phyloP scores from a whole-genome alignment of 2,329 filamentous ascomycete genomes.

The Exophiala mesophila region DNA sequence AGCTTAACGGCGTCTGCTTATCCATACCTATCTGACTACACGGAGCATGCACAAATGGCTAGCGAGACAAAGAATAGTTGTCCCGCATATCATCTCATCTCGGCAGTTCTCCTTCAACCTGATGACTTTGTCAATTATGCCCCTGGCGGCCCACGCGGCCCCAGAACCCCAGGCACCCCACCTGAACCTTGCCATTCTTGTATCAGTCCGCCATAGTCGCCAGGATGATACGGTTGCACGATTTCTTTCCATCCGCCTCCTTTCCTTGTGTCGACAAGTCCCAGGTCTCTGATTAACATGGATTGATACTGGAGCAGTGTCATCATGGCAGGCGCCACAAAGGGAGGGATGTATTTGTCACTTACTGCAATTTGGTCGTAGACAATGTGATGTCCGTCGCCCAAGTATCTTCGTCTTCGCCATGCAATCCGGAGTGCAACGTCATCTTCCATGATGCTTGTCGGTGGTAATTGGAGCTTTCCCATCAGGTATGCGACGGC shows the following conservation, averaged over 20 bases:
- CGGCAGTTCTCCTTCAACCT: background rate
- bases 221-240: background rate
- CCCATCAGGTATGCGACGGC: background rate
- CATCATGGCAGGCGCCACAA: too few species aligned
- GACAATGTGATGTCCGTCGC: background rate
- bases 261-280: background rate
- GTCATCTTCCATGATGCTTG: background rate
- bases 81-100: too few species aligned
- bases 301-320: background rate
- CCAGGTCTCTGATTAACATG: background rate
- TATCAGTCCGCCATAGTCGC: background rate
- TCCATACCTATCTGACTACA: too few species aligned
- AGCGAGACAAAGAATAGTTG: too few species aligned
- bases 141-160: too few species aligned
- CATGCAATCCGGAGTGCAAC: background rate
- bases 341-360: too few species aligned
- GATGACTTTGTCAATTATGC: too few species aligned
- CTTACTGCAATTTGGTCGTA: background rate
- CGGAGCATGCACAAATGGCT: too few species aligned
- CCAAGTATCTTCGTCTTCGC: background rate
- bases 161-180: background rate
- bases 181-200: background rate
- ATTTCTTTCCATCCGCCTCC: background rate
- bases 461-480: background rate
- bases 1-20: too few species aligned